A percentile compares a stretch with the other conserved stretches of the same genome.
phyloP scores from a whole-genome alignment of 2,329 filamentous ascomycete genomes.

The Zasmidium cellare region DNA sequence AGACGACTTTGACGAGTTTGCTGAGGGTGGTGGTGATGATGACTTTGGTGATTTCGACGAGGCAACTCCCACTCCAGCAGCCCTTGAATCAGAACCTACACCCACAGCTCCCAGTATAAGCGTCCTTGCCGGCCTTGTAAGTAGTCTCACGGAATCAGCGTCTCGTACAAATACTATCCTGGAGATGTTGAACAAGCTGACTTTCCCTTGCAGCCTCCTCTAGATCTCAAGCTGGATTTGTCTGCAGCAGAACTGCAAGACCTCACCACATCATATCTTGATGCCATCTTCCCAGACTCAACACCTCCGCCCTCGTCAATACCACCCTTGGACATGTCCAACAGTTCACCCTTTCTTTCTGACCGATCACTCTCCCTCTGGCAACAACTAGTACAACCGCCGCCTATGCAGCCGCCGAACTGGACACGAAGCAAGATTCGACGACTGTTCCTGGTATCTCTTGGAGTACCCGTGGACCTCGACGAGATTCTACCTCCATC shows the following conservation, averaged over 20 bases:
- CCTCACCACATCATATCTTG: constrained; percentile 66
- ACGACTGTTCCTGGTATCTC: constrained; percentile 89
- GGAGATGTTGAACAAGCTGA: constrained; percentile 10
- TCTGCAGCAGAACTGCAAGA: constrained; percentile 59
- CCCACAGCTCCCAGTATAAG: constrained; percentile 35
- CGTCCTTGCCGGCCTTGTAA: constrained; percentile 50
- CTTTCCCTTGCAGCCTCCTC: constrained; percentile 33
- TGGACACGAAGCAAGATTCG: constrained; percentile 97
- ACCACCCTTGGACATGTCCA: constrained; percentile 30
- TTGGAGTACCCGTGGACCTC: constrained; percentile 92
- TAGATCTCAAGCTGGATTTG: constrained; percentile 25
- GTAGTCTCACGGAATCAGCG: constrained; percentile 50
- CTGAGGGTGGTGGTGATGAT: constrained; percentile 48
- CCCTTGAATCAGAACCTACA: constrained; percentile 16
- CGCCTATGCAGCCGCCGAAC: constrained; percentile 90
- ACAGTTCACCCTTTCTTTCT: constrained; percentile 70
- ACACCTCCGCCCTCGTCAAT: constrained; percentile 25
- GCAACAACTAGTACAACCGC: constrained; percentile 93
- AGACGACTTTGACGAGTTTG: constrained; percentile 69
- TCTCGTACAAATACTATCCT: constrained; percentile 12
- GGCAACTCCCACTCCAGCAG: constrained; percentile 20
- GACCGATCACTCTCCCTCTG: constrained; percentile 87
- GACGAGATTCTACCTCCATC: constrained; percentile 96
- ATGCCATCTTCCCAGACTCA: constrained; percentile 63
- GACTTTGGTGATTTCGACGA: constrained; percentile 56